Conservation (phyloP, 768 basidiomycete species). For the Russula sp. region DNA sequence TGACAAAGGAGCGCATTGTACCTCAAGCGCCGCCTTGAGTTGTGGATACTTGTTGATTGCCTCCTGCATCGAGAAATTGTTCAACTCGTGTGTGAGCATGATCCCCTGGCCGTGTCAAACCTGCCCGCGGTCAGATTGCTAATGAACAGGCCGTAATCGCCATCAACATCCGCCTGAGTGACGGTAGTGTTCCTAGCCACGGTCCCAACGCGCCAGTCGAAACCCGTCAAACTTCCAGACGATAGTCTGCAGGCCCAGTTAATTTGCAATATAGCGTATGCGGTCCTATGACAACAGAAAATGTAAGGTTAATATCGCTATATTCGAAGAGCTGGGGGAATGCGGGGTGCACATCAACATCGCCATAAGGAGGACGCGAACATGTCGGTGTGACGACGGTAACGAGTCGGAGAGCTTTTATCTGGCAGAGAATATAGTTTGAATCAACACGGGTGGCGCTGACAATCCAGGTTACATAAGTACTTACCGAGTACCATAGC, state of each 20-base stretch:
- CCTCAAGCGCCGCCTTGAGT: constrained; percentile 46
- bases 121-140: constrained; percentile 16
- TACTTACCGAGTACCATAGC: constrained; percentile 64
- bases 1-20: constrained; percentile 31
- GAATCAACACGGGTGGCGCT: background rate
- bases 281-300: constrained; percentile 44
- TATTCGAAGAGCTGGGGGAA: background rate
- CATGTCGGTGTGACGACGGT: constrained; percentile 56
- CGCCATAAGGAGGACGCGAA: constrained; percentile 63
- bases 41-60: constrained; percentile 50
- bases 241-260: constrained; percentile 65
- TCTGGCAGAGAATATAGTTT: constrained; percentile 32
- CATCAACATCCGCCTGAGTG: constrained; percentile 19
- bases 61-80: constrained; percentile 58
- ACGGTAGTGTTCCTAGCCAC: constrained; percentile 8
- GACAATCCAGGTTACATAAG: background rate
- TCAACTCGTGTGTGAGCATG: constrained; percentile 56
- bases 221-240: constrained; percentile 70
- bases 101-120: constrained; percentile 42
- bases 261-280: constrained; percentile 64
- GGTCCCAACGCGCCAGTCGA: constrained; percentile 55
- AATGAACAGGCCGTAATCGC: constrained; percentile 15
- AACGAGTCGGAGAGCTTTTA: constrained; percentile 54
- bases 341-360: constrained; percentile 46
- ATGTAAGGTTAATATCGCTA: background rate